These are phyloP conservation scores for Trichoderma reesei DNA, from an alignment of 495 filamentous ascomycete species.

Conservation along the genomic window DNA sequence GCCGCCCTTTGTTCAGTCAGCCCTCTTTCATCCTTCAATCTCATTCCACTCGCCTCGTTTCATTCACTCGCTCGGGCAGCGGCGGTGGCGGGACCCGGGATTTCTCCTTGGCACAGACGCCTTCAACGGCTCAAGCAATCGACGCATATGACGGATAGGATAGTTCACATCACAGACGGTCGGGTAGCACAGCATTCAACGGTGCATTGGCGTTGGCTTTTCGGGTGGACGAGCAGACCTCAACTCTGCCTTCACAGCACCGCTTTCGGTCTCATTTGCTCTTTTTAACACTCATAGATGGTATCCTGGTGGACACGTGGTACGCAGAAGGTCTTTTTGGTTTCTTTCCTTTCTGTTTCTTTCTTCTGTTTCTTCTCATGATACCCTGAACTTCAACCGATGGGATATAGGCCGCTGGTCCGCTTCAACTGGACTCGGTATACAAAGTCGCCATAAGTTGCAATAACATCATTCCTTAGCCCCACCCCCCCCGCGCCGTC, in stretches of 20 bases:
- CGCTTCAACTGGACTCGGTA: constrained; percentile 3
- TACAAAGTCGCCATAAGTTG: constrained; percentile 4
- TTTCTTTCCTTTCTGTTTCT: not conserved
- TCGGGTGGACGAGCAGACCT: constrained; percentile 4
- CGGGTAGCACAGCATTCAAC: constrained; percentile 6
- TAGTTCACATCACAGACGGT: not conserved
- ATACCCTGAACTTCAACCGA: constrained; percentile 13
- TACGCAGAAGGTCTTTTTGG: not conserved
- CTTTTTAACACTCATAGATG: constrained; percentile 8
- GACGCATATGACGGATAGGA: not conserved
- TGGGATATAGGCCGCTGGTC: constrained; percentile 5
- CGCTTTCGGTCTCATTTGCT: not conserved
- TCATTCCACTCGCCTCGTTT: not conserved
- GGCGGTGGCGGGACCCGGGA: not conserved
- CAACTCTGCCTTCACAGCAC: constrained; percentile 10
- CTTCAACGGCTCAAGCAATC: not conserved
- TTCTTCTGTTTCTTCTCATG: not conserved
- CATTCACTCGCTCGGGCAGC: not conserved
- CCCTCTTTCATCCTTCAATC: too few species aligned
- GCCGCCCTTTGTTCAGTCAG: too few species aligned
- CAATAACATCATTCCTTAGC: not conserved
- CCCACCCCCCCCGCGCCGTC: not conserved
- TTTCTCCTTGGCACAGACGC: not conserved
- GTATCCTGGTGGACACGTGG: not conserved
- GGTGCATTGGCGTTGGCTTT: constrained; percentile 4